Base-by-base conservation (phyloP, 2,329 filamentous ascomycete genomes). In the Colletotrichum caudatum region DNA sequence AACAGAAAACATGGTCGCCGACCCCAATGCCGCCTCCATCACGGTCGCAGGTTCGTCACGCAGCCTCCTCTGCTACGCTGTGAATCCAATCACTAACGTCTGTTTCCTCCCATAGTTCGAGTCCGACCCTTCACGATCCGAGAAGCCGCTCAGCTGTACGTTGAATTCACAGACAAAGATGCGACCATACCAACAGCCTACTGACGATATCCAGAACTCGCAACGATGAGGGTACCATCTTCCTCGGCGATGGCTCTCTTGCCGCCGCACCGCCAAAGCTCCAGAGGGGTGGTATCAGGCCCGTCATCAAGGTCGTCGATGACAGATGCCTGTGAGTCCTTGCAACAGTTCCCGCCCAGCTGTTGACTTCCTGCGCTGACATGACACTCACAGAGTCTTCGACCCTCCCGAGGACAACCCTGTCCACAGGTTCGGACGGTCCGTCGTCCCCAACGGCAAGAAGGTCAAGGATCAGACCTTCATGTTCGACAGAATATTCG, bases 391-490 rank as follows among this genome's bases (percentile, higher is more conserved):
- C 79, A 98, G 96, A 80, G 91, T 99, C 41, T 99, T 99, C 81
- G 96, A 99, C 77, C 96, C 96, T 9, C 96, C 96, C 53, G 96
- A 99, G 82, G 95, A 98, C 79, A 97, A 91, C 78, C 93, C 95
- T 0, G 91, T 98, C 11, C 94, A 97, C 73, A 92, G 92, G 76
- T 97, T 98, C 81, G 92, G 93, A 39, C 88, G 91, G 79, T 94
- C 92, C 2, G 92, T 97, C 14, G 89, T 97, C 12, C 91, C 92
- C 1, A 89, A 91, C 65, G 94, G 95, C 67, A 98, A 97, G 82
- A 93, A 94, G 76, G 93, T 96, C 78, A 99, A 99, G 80, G 97
- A 99, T 80, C 95, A 98, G 81, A 96, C 96, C 5, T 99, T 99
- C 77, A 95, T 92, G 63, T 99, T 99, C 83, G 96, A 99, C 82